Base-by-base conservation (phyloP, 2,329 filamentous ascomycete species). In the Diaporthe citrichinensis region DNA sequence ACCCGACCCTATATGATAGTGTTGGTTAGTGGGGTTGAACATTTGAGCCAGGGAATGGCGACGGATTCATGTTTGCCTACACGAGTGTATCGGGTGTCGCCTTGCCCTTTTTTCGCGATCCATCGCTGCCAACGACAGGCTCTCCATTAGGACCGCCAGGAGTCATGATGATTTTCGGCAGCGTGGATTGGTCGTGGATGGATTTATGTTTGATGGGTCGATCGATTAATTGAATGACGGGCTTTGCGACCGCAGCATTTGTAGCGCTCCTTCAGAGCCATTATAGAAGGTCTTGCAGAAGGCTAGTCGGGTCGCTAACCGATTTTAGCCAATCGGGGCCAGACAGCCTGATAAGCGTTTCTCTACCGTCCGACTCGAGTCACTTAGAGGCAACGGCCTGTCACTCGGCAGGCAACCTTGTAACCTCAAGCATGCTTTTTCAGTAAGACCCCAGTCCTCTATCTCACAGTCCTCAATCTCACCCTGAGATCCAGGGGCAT, bases 41-140 rank as follows among this genome's bases (percentile, higher is more conserved):
- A 41, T 23, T n/a, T 49, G 51, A 51, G 51, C 41, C 28, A 36
- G 62, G 44, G 31, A 20, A 31, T 17, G 36, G 36, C 20, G 25
- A 57, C 25, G 17, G 25, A 74, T 28, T 59, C 49, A 49, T 23
- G 20, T 72, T 77, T 79, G 86, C 91, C 81, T 88, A 94, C 94
- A 91, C 91, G 79, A 98, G 89, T 41, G 95, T 96, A 80, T 95
- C 93, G 77, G 97, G 87, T 49, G 95, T 98, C 79, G 96, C 95
- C 82, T 92, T 93, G 74, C 95, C 94, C 83, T 93, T 97, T 84
- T 96, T 86, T 59, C 89, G 87, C 2, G 90, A 89, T 49, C 87
- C 88, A 77, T 90, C 88, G 23, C 90, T 88, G 59, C 91, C 91
- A 17, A 91, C 90, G 23, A 88, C 82, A 28, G 88, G 82, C 79